These are phyloP conservation scores for Erigeron canadensis DNA, from an alignment of 129 eudicot genomes.

Conservation along the genomic window DNA sequence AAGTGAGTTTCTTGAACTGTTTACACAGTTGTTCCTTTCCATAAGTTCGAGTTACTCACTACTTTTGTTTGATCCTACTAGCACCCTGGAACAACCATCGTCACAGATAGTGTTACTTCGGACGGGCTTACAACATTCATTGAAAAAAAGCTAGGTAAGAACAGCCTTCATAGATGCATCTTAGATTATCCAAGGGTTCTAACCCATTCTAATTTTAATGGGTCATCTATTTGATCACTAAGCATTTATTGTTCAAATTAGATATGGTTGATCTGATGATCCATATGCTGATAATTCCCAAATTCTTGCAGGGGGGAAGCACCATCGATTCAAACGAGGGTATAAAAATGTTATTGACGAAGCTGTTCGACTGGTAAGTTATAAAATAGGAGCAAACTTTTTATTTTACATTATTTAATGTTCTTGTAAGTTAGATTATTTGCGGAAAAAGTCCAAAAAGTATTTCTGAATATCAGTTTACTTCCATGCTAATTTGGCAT, in stretches of 20 bases:
- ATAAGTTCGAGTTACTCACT: conserved; percentile 9
- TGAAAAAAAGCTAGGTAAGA: conserved; percentile 83
- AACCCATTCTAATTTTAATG: neutral
- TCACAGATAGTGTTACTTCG: conserved; percentile 97
- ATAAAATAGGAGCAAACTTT: neutral
- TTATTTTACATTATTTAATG: neutral
- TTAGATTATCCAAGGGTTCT: neutral
- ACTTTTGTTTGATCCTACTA: conserved; percentile 35
- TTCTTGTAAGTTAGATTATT: neutral
- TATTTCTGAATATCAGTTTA: conserved; percentile 4
- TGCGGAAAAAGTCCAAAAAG: neutral
- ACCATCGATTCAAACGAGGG: conserved; percentile 92
- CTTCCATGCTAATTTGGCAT: conserved; percentile 6
- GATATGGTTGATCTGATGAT: neutral
- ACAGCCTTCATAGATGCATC: conserved; percentile 2
- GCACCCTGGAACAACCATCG: conserved; percentile 99
- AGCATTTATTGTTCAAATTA: neutral
- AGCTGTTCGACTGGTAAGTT: conserved; percentile 81
- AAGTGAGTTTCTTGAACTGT: conserved; percentile 49
- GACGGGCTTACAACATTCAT: conserved; percentile 68
- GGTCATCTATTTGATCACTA: neutral
- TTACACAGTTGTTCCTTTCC: neutral
- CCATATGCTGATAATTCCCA: conserved; percentile 23
- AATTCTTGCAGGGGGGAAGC: conserved; percentile 77
- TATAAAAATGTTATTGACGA: conserved; percentile 97